Evolutionary conservation across 1,284 basidiomycete species (phyloP), one percentile per base, ranked within the genome.

Genomic region (Microbotryum scabiosae): DNA sequence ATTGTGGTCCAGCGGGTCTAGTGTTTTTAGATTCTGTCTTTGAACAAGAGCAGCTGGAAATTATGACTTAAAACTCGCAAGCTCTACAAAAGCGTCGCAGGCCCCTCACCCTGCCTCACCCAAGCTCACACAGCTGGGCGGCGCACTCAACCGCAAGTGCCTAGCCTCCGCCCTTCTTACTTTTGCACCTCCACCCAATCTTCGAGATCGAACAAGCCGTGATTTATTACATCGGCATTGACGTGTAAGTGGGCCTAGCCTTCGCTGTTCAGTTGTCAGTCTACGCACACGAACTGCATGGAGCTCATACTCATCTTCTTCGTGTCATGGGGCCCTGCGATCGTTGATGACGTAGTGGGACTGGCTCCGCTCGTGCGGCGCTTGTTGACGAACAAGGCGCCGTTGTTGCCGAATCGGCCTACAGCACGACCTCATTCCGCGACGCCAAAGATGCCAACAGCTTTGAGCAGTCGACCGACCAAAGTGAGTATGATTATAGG

Each of bases 341-440:
- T 25, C 18, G 25, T 25, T 5, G 14, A 7, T 23, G 30, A 25
- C 41, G 51, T 70, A 80, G 79, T 51, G 94, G 94, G 44, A 97
- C 94, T 1, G 93, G 94, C 60, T 97, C 92, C 20, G 92, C 87
- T 3, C 84, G 96, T 63, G 91, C 91, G 0, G 86, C 84, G 36
- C 82, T 98, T 48, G 84, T 96, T 65, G 82, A 84, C 65, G 72
- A 77, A n/a, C 79, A 82, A 48, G 94, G 94, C 56, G 82, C 81
- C 51, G 82, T 94, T 64, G 77, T 88, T 57, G 87, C 90, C 4
- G 87, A 88, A 56, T 83, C 82, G 63, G 84, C 84, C 51, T 83
- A 88, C 72, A 82, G 85, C 45, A 97, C 87, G 4, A 80, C 79
- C 61, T 97, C 93, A 18, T 92, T 84, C 78, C 85, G 92, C 67